phyloP scores from a whole-genome alignment of 139 green algal genomes.

The Zygnema cylindricum region DNA sequence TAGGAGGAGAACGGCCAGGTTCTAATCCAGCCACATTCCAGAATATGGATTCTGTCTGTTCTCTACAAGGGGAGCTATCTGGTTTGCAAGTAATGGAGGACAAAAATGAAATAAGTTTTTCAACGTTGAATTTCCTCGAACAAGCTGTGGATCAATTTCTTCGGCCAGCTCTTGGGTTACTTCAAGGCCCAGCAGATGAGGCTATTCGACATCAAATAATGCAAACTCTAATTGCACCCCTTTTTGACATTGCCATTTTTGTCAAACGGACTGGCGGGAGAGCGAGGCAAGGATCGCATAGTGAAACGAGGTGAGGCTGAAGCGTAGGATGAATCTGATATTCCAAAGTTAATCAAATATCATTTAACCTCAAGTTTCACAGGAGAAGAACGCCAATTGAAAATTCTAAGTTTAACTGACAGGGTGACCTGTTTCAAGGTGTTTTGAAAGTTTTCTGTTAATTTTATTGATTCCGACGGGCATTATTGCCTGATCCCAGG shows the following conservation, averaged over 20 bases:
- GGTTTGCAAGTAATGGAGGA: too few relatives aligned
- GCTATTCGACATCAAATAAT: neutral
- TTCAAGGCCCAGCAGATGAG: neutral
- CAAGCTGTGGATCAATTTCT: neutral
- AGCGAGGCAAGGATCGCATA: neutral
- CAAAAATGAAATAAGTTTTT: too few relatives aligned
- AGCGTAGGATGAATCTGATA: too few relatives aligned
- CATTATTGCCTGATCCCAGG: too few relatives aligned
- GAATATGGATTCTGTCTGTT: neutral
- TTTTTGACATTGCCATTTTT: neutral
- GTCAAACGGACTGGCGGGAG: neutral
- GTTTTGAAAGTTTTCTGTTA: too few relatives aligned
- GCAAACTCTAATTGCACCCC: neutral
- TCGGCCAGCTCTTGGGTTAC: neutral
- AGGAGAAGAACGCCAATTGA: too few relatives aligned
- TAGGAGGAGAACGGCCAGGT: neutral
- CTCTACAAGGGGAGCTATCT: neutral
- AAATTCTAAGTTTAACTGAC: too few relatives aligned
- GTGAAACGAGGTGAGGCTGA: neutral
- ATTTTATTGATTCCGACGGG: too few relatives aligned
- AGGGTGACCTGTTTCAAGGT: too few relatives aligned
- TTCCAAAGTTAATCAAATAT: too few relatives aligned
- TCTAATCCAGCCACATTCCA: too few relatives aligned
- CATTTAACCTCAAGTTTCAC: too few relatives aligned
- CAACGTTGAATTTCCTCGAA: neutral